Conservation (phyloP, 2,329 filamentous ascomycete genomes). For the Epichloe sylvatica region DNA sequence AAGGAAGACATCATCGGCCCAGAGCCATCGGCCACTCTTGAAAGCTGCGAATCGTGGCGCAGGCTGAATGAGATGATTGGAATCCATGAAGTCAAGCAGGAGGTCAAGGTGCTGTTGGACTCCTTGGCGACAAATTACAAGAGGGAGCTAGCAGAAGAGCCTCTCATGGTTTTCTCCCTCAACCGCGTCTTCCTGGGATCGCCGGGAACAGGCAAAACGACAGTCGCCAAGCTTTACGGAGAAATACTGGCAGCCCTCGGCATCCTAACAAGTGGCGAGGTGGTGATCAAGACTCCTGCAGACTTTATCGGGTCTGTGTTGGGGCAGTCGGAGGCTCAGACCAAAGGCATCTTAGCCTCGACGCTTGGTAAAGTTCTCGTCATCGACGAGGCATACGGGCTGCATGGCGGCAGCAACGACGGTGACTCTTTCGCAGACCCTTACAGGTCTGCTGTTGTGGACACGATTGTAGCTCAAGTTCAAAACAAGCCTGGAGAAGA, state of each 20-base stretch:
- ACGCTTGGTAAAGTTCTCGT: slow-evolving; percentile 61
- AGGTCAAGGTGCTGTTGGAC: slow-evolving; percentile 44
- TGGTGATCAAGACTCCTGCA: slow-evolving; percentile 56
- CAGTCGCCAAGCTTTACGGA: slow-evolving; percentile 60
- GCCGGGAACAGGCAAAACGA: slow-evolving; percentile 66
- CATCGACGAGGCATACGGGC: slow-evolving; percentile 66
- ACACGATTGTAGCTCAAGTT: slow-evolving; percentile 61
- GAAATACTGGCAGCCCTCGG: slow-evolving; percentile 54
- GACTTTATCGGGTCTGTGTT: slow-evolving; percentile 55
- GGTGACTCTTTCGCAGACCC: slow-evolving; percentile 13
- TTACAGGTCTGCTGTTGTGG: slow-evolving; percentile 52
- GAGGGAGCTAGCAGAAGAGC: slow-evolving; percentile 49
- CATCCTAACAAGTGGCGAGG: slow-evolving; percentile 53
- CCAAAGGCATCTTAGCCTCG: slow-evolving; percentile 54
- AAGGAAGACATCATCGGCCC: slow-evolving; percentile 61
- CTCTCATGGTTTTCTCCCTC: slow-evolving; percentile 42
- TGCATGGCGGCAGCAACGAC: slow-evolving; percentile 30
- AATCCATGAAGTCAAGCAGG: slow-evolving; percentile 46
- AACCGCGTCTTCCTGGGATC: slow-evolving; percentile 58
- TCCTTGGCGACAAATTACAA: slow-evolving; percentile 49
- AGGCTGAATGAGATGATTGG: slow-evolving; percentile 46
- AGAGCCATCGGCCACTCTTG: slow-evolving; percentile 41
- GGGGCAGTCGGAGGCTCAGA: slow-evolving; percentile 55
- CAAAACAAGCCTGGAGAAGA: slow-evolving; percentile 58
- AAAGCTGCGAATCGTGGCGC: slow-evolving; percentile 39